Conservation (phyloP, 2,329 filamentous ascomycete genomes). For the Tolypocladium tundrense region DNA sequence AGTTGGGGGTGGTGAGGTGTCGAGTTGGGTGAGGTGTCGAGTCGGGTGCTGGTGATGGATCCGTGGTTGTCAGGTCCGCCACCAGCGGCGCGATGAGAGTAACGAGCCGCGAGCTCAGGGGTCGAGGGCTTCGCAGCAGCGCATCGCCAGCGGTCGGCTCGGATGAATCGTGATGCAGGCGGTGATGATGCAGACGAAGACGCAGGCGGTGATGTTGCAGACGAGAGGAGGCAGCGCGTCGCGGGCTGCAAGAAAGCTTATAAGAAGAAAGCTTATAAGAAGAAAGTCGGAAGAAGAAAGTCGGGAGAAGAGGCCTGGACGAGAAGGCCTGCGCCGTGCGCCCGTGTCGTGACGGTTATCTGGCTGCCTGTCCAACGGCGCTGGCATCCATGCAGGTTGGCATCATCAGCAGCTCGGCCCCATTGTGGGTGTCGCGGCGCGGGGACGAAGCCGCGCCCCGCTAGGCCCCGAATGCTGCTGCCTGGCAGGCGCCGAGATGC, state of each 20-base stretch:
- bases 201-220: neutral
- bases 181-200: neutral
- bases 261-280: too few relatives aligned
- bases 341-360: neutral
- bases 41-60: neutral
- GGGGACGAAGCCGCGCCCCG: neutral
- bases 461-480: slow-evolving; percentile 7
- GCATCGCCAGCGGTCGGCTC: neutral
- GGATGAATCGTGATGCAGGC: neutral
- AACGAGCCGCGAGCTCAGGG: neutral
- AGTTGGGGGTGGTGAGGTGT: too few relatives aligned
- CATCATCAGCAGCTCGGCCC: neutral
- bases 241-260: neutral
- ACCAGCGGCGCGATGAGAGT: neutral
- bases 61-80: neutral
- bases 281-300: neutral
- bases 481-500: slow-evolving; percentile 1
- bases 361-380: neutral
- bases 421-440: neutral
- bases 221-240: neutral
- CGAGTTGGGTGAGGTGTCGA: neutral
- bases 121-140: neutral
- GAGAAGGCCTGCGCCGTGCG: neutral
- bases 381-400: neutral
- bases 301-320: neutral